Evolutionary conservation across 352 stramenopile genomes (phyloP).

Genomic region (Pythium biforme): DNA sequence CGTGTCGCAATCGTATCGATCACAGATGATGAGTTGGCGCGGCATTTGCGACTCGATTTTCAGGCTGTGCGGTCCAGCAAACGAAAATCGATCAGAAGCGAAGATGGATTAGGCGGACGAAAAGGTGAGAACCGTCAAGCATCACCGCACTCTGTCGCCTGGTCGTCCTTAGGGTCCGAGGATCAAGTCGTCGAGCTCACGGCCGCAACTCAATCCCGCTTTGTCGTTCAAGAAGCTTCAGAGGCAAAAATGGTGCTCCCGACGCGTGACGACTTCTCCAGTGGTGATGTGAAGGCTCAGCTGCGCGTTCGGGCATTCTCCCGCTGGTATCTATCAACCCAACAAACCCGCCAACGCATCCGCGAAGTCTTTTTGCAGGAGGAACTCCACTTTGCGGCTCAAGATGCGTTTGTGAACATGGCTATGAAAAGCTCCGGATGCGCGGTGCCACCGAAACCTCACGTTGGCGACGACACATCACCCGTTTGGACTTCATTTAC

Average conservation of each 20-base stretch:
- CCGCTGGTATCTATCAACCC: constrained; percentile 51
- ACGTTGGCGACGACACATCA: constrained; percentile 28
- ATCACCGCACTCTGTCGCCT: constrained; percentile 27
- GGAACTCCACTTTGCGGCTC: constrained; percentile 55
- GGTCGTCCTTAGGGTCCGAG: constrained; percentile 38
- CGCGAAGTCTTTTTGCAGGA: constrained; percentile 57
- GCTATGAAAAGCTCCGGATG: constrained; percentile 36
- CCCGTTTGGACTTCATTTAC: constrained; percentile 45
- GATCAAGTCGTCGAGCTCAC: constrained; percentile 54
- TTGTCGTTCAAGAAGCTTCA: constrained; percentile 36
- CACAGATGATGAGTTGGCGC: constrained; percentile 4
- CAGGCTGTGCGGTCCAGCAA: background rate
- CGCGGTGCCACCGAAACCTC: constrained; percentile 24
- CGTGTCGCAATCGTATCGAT: constrained; percentile 9
- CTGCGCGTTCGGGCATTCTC: constrained; percentile 47
- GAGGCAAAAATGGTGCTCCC: constrained; percentile 43
- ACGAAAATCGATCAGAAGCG: background rate
- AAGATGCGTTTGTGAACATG: constrained; percentile 37
- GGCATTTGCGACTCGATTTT: constrained; percentile 26
- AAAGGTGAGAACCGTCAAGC: background rate
- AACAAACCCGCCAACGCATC: constrained; percentile 42
- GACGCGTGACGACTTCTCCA: constrained; percentile 43
- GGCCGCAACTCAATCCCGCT: constrained; percentile 53
- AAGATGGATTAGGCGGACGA: background rate
- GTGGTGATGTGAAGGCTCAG: constrained; percentile 42